phyloP scores from a whole-genome alignment of 1,284 basidiomycete species.

The Cryptococcus sp. region DNA sequence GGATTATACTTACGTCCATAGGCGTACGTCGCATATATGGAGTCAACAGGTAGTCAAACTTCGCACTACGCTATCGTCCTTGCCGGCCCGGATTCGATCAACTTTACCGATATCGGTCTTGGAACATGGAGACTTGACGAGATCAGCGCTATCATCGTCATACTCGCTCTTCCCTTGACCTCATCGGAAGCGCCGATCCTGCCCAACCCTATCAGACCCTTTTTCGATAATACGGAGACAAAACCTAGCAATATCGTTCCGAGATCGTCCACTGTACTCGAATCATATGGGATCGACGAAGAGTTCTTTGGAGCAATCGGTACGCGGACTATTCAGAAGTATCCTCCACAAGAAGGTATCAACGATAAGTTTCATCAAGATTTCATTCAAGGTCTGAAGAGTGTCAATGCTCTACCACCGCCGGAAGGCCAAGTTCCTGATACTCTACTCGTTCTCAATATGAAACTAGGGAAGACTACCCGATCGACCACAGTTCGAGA shows the following conservation, averaged over 20 bases:
- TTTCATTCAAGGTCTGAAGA: not conserved
- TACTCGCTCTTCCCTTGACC: conserved; percentile 16
- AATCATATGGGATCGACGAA: conserved; percentile 6
- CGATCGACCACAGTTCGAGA: conserved; percentile 6
- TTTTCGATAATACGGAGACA: not conserved
- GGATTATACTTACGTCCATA: not conserved
- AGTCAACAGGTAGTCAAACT: conserved; percentile 2
- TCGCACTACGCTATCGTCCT: conserved; percentile 20
- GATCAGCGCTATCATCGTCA: conserved; percentile 8
- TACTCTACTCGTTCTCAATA: conserved; percentile 12
- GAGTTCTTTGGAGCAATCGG: conserved; percentile 3
- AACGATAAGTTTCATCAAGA: not conserved
- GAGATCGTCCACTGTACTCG: conserved; percentile 3
- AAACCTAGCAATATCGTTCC: not conserved
- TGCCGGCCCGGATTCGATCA: not conserved
- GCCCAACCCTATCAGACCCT: conserved; percentile 20
- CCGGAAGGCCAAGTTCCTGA: conserved; percentile 1
- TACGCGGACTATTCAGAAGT: conserved; percentile 1
- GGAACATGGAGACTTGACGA: conserved; percentile 1
- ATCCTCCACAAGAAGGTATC: conserved; percentile 4
- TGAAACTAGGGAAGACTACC: not conserved
- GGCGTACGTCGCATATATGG: conserved; percentile 15
- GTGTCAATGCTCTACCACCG: not conserved
- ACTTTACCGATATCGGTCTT: conserved; percentile 3
- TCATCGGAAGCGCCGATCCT: conserved; percentile 2